phyloP scores from a whole-genome alignment of 176 grass and related monocot species.

The Triticum timopheevii region DNA sequence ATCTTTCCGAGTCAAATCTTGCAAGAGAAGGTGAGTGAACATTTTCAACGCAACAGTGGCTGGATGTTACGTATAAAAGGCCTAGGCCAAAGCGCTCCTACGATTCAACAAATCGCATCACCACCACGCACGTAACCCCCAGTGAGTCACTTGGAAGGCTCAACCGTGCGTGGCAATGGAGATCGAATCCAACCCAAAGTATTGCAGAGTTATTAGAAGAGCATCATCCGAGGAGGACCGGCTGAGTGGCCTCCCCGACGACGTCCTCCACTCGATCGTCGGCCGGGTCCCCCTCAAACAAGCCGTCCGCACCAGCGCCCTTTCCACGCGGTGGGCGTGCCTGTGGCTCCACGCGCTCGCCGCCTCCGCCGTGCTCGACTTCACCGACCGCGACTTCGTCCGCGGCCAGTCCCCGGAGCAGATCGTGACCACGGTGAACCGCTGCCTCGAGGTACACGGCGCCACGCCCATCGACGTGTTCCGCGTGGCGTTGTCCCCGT shows the following conservation, averaged over 20 bases:
- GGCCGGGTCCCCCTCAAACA: slow-evolving; percentile 38
- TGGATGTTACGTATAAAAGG: background rate
- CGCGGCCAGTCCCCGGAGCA: slow-evolving; percentile 34
- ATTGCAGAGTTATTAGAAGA: background rate
- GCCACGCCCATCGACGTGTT: slow-evolving; percentile 33
- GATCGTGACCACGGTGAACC: slow-evolving; percentile 14
- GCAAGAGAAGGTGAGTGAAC: background rate
- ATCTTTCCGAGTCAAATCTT: background rate
- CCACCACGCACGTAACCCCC: background rate
- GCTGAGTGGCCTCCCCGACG: slow-evolving; percentile 58
- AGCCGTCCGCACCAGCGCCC: slow-evolving; percentile 47
- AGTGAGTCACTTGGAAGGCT: background rate
- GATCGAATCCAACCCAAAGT: background rate
- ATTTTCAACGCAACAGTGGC: background rate
- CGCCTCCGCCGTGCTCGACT: slow-evolving; percentile 37
- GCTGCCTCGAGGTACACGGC: slow-evolving; percentile 48
- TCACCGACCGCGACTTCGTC: slow-evolving; percentile 42
- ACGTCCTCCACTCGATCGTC: slow-evolving; percentile 57
- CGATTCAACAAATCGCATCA: background rate
- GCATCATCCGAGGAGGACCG: slow-evolving; percentile 7
- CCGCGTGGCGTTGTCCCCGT: slow-evolving; percentile 37
- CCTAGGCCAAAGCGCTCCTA: background rate
- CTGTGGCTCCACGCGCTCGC: slow-evolving; percentile 23
- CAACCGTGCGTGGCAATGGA: background rate
- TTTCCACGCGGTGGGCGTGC: slow-evolving; percentile 9